phyloP scores from a whole-genome alignment of 2,329 filamentous ascomycete species.

The Pyricularia sp. region DNA sequence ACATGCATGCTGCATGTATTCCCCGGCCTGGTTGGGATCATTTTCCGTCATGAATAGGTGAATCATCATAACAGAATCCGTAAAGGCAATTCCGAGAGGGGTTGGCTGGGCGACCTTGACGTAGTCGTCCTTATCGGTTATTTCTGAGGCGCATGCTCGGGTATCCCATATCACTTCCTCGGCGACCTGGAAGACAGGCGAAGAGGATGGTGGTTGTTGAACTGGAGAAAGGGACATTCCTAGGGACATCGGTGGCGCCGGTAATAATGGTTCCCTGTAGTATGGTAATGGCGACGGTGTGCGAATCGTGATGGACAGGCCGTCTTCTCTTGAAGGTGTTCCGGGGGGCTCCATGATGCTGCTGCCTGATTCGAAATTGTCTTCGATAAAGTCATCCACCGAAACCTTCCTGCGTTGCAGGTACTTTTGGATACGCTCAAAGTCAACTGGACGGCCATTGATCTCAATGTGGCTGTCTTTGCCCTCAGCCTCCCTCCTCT shows the following conservation, averaged over 20 bases:
- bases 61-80: neutral
- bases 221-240: neutral
- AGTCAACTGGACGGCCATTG: constrained; percentile 6
- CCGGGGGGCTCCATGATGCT: neutral
- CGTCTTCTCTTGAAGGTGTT: neutral
- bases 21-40: constrained; percentile 1
- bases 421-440: constrained; percentile 1
- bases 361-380: neutral
- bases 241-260: neutral
- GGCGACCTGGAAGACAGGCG: neutral
- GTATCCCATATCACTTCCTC: constrained; percentile 2
- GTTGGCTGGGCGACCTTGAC: neutral
- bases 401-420: constrained; percentile 1
- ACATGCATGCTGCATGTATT: constrained; percentile 1
- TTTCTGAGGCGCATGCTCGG: neutral
- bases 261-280: neutral
- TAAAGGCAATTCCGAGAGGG: constrained; percentile 1
- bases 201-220: neutral
- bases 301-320: neutral
- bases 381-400: neutral
- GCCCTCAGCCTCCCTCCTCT: constrained; percentile 1
- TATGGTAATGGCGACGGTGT: neutral
- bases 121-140: neutral
- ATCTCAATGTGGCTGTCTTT: constrained; percentile 3
- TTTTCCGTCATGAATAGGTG: neutral